These are phyloP conservation scores for Vicia sativa DNA, from an alignment of 306 rosid species.

Conservation along the genomic window DNA sequence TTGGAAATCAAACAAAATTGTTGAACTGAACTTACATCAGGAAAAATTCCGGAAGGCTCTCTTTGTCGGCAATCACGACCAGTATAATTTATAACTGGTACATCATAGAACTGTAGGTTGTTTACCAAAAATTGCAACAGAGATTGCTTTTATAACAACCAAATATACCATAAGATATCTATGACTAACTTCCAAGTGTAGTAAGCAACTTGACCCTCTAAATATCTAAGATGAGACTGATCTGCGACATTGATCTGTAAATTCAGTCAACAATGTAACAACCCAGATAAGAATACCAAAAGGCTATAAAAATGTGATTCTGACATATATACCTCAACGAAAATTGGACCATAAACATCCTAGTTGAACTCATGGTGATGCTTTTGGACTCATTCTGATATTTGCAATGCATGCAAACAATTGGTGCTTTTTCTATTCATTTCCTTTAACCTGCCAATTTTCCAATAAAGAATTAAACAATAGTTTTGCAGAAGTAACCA, in stretches of 20 bases:
- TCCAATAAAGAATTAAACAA: constrained; percentile 10
- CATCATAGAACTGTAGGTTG: constrained; percentile 59
- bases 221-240: constrained; percentile 66
- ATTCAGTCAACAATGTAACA: constrained; percentile 38
- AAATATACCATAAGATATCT: constrained; percentile 11
- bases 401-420: constrained; percentile 60
- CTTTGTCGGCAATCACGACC: constrained; percentile 43
- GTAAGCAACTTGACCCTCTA: constrained; percentile 81
- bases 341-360: constrained; percentile 91
- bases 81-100: constrained; percentile 73
- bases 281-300: constrained; percentile 28
- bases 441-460: constrained; percentile 62
- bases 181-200: constrained; percentile 84
- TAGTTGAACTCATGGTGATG: constrained; percentile 69
- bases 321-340: constrained; percentile 68
- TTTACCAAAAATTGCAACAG: constrained; percentile 50
- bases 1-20: constrained; percentile 2
- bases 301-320: constrained; percentile 5
- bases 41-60: constrained; percentile 57
- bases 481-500: constrained; percentile 4
- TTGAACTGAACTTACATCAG: constrained; percentile 55
- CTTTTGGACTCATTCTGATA: constrained; percentile 76
- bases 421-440: constrained; percentile 66
- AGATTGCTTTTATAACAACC: constrained; percentile 7
- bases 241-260: constrained; percentile 80